phyloP scores from a whole-genome alignment of 2,329 filamentous ascomycete genomes.

The Pseudogymnoascus sp. region DNA sequence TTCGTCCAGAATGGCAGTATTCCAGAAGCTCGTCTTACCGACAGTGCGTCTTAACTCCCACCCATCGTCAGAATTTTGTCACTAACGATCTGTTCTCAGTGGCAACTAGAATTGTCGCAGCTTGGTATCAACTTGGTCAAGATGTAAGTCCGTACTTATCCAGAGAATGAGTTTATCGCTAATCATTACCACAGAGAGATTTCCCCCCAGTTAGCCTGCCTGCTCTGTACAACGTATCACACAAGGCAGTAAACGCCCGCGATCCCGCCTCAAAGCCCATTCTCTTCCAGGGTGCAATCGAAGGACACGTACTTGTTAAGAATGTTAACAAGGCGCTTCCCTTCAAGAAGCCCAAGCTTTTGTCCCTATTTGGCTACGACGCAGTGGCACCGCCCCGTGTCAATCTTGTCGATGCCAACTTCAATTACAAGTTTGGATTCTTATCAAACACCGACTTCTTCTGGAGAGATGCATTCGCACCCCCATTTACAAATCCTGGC shows the following conservation, averaged over 20 bases:
- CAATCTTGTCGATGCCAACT: slow-evolving; percentile 46
- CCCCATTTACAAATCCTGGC: neutral
- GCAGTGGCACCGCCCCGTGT: slow-evolving; percentile 25
- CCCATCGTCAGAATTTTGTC: slow-evolving; percentile 36
- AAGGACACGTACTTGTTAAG: slow-evolving; percentile 63
- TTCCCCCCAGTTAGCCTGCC: slow-evolving; percentile 47
- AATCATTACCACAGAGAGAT: slow-evolving; percentile 35
- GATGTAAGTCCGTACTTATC: slow-evolving; percentile 55
- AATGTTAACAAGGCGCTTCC: slow-evolving; percentile 53
- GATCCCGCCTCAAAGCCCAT: slow-evolving; percentile 42
- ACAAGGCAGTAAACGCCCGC: slow-evolving; percentile 47
- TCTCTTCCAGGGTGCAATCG: slow-evolving; percentile 50
- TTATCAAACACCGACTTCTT: slow-evolving; percentile 43
- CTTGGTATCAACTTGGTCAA: slow-evolving; percentile 54
- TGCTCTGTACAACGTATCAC: slow-evolving; percentile 40
- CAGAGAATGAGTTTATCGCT: neutral
- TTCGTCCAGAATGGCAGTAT: slow-evolving; percentile 56
- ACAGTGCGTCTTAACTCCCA: slow-evolving; percentile 59
- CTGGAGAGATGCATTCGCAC: slow-evolving; percentile 43
- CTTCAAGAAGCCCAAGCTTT: slow-evolving; percentile 41
- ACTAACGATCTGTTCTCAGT: slow-evolving; percentile 66
- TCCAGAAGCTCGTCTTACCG: slow-evolving; percentile 46
- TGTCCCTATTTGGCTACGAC: slow-evolving; percentile 59
- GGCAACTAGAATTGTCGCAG: slow-evolving; percentile 54
- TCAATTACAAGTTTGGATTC: slow-evolving; percentile 47